Evolutionary conservation across 805 yeast genomes (phyloP), one percentile per base, ranked within the genome.

Genomic region (Kodamaea fukazawae): DNA sequence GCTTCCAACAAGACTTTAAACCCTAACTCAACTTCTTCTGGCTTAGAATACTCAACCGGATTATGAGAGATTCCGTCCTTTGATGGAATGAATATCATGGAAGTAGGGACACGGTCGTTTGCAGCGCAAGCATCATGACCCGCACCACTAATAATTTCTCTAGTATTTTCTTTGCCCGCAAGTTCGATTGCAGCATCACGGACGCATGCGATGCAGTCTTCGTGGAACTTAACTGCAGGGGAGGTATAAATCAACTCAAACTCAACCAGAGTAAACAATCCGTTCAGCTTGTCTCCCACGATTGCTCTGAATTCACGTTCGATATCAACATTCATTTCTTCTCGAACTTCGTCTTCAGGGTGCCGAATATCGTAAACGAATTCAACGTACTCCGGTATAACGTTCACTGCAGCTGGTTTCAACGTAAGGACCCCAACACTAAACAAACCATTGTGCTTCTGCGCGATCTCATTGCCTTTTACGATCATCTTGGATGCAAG

Each of bases 1-100:
- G 72, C 64, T 32, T 75, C 77, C 42, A 83, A 54, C 43, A 82
- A 61, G 1, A 78, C 80, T 48, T 70, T 57, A 45, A 79, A 64
- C 0, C 89, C 88, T 29, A 72, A 68, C 32, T 75, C 78, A n/a
- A 79, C 68, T 44, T 81, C 78, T 43, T 80, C 80, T 2, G 86
- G 86, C 0, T 77, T 69, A 14, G 81, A 70, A 53, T 78, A 82
- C 50, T 83, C 89, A 39, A 70, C 75, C 7, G 81, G 83, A 55
- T 79, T 80, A 56, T 83, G 89, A 17, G 81, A 73, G 28, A 82
- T 65, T 16, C 88, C 88, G 50, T 78, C 81, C 47, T 63, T 73
- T 22, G 83, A 74, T 6, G 90, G 89, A 50, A 81, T 78, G 55
- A 83, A 83, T 25, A 83, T 76, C 88, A 83, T 83, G 2, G 86